Conservation (phyloP, 768 basidiomycete genomes). For the Inosperma sp. region DNA sequence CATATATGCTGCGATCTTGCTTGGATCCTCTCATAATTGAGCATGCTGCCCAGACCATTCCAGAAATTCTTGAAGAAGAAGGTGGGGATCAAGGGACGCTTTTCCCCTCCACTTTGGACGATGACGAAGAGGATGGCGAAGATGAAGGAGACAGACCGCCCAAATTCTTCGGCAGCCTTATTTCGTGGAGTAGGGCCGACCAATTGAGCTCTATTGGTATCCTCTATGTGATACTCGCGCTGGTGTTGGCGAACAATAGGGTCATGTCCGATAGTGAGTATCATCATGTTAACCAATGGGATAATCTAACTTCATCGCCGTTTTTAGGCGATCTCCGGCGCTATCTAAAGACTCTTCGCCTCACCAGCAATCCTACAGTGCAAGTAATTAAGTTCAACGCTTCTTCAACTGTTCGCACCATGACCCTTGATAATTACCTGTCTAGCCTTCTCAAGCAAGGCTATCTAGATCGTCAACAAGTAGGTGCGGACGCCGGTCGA, state of each 20-base stretch:
- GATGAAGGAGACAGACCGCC: conserved; percentile 38
- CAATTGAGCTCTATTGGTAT: conserved; percentile 69
- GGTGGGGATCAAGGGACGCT: conserved; percentile 30
- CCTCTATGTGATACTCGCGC: conserved; percentile 73
- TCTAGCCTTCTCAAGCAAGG: conserved; percentile 59
- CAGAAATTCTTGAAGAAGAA: conserved; percentile 48
- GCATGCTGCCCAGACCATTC: conserved; percentile 51
- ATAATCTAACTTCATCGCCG: conserved; percentile 1
- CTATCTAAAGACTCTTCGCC: conserved; percentile 63
- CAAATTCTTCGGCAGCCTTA: conserved; percentile 58
- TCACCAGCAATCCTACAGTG: conserved; percentile 40
- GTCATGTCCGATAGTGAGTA: conserved; percentile 69
- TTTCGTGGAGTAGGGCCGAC: conserved; percentile 67
- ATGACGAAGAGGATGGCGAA: conserved; percentile 28
- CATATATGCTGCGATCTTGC: conserved; percentile 77
- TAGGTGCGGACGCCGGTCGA: conserved; percentile 37
- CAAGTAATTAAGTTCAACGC: conserved; percentile 46
- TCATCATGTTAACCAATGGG: background rate
- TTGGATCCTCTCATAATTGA: conserved; percentile 62
- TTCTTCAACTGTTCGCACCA: conserved; percentile 44
- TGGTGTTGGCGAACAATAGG: conserved; percentile 79
- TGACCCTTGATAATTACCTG: conserved; percentile 66
- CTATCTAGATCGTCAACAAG: conserved; percentile 66
- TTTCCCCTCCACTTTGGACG: conserved; percentile 32
- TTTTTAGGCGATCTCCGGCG: conserved; percentile 64